These are phyloP conservation scores for Chytriomyces hyalinus DNA, from an alignment of 192 early-diverging fungal species.

Conservation along the genomic window DNA sequence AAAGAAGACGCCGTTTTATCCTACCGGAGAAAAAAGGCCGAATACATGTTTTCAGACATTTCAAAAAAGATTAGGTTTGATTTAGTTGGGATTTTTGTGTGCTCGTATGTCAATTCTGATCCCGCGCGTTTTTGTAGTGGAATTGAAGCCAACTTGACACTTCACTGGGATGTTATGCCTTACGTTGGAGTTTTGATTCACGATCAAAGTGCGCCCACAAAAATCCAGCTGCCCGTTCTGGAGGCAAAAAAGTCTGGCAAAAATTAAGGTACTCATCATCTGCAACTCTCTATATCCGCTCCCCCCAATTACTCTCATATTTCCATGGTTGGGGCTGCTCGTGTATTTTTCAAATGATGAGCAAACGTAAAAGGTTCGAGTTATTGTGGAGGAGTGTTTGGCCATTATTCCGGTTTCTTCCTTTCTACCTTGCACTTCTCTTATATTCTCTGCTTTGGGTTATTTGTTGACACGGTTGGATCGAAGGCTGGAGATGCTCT, in stretches of 20 bases:
- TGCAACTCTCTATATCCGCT: too few species aligned
- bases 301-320: neutral
- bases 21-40: slow-evolving; percentile 60
- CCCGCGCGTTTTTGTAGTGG: slow-evolving; percentile 46
- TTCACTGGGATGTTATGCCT: slow-evolving; percentile 85
- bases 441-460: too few species aligned
- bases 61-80: slow-evolving; percentile 69
- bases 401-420: too few species aligned
- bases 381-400: neutral
- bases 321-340: neutral
- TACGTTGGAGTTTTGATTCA: slow-evolving; percentile 70
- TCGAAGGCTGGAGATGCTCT: too few species aligned
- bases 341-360: slow-evolving; percentile 17
- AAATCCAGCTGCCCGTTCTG: slow-evolving; percentile 25
- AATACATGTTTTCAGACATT: slow-evolving; percentile 78
- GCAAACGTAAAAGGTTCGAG: slow-evolving; percentile 29
- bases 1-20: slow-evolving; percentile 69
- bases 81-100: neutral
- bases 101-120: neutral
- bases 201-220: slow-evolving; percentile 36
- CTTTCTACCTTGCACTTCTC: too few species aligned
- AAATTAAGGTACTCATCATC: neutral
- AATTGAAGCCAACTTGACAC: slow-evolving; percentile 69
- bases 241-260: slow-evolving; percentile 3
- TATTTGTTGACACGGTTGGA: too few species aligned